Evolutionary conservation across 805 yeast genomes (phyloP).

Genomic region (Hanseniaspora nectarophila): DNA sequence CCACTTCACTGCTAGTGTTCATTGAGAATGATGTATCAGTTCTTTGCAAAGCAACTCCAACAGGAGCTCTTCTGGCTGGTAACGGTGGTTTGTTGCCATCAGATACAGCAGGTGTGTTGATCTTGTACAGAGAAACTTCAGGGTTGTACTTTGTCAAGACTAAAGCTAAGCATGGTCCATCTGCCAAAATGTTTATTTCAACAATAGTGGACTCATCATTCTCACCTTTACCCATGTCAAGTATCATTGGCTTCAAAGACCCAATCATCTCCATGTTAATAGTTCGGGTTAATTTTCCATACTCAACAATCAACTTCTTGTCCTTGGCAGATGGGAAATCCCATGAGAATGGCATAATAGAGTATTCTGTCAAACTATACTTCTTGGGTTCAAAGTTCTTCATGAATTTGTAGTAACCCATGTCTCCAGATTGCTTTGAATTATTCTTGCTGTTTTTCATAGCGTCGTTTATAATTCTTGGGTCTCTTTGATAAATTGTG

Average conservation of each 20-base stretch:
- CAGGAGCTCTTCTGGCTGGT: background rate
- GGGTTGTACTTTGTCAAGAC: slow-evolving; percentile 76
- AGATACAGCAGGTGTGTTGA: slow-evolving; percentile 19
- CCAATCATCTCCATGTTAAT: slow-evolving; percentile 91
- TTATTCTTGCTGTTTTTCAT: slow-evolving; percentile 34
- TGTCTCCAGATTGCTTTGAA: slow-evolving; percentile 32
- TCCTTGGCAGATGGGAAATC: slow-evolving; percentile 85
- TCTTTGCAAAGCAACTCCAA: background rate
- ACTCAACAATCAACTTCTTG: slow-evolving; percentile 65
- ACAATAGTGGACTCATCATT: slow-evolving; percentile 39
- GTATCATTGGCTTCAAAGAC: slow-evolving; percentile 69
- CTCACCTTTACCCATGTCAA: slow-evolving; percentile 38
- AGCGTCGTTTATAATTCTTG: slow-evolving; percentile 31
- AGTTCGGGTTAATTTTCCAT: slow-evolving; percentile 62
- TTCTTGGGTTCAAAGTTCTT: slow-evolving; percentile 54
- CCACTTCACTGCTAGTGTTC: background rate
- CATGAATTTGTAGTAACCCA: slow-evolving; percentile 3
- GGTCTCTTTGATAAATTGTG: slow-evolving; percentile 75
- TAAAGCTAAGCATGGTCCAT: slow-evolving; percentile 86
- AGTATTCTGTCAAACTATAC: slow-evolving; percentile 72
- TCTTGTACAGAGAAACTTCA: slow-evolving; percentile 59
- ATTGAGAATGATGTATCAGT: background rate
- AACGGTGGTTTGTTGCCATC: slow-evolving; percentile 16
- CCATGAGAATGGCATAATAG: slow-evolving; percentile 98
- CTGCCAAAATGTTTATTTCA: slow-evolving; percentile 86